Evolutionary conservation across 306 rosid genomes (phyloP).

Genomic region (Delonix regia): DNA sequence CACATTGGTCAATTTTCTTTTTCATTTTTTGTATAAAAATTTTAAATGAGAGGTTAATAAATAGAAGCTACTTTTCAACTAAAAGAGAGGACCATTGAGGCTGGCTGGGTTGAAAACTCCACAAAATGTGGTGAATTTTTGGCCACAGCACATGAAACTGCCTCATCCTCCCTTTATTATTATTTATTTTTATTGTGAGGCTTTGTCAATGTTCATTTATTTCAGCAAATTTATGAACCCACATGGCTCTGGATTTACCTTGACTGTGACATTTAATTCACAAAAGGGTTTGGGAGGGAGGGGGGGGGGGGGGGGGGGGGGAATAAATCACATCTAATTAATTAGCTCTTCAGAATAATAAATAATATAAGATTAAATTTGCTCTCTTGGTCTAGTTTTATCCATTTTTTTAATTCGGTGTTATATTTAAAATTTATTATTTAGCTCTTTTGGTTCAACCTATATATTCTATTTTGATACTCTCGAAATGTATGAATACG

Average conservation of each 20-base stretch:
- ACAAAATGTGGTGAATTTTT: conserved; percentile 31
- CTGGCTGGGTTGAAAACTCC: conserved; percentile 18
- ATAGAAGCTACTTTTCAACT: neutral
- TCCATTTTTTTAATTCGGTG: no score
- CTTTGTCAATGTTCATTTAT: conserved; percentile 44
- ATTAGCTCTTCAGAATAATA: neutral
- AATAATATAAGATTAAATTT: no score
- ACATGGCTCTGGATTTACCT: conserved; percentile 44
- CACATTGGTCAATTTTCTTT: neutral
- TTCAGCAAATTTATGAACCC: conserved; percentile 36
- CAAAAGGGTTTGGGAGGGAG: neutral
- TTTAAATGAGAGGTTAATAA: neutral
- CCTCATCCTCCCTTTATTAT: conserved; percentile 11
- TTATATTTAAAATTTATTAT: neutral
- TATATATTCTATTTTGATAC: no score
- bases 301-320: no score
- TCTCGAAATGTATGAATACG: no score
- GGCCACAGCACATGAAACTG: conserved; percentile 33
- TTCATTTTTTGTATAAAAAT: no score
- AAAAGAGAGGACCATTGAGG: conserved; percentile 1
- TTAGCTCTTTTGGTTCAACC: no score
- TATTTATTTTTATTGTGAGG: neutral
- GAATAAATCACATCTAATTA: neutral
- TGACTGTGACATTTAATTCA: conserved; percentile 38
- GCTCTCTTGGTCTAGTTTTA: no score